Evolutionary conservation across 768 basidiomycete genomes (phyloP).

Genomic region (Rhodotorula kratochvilovae): DNA sequence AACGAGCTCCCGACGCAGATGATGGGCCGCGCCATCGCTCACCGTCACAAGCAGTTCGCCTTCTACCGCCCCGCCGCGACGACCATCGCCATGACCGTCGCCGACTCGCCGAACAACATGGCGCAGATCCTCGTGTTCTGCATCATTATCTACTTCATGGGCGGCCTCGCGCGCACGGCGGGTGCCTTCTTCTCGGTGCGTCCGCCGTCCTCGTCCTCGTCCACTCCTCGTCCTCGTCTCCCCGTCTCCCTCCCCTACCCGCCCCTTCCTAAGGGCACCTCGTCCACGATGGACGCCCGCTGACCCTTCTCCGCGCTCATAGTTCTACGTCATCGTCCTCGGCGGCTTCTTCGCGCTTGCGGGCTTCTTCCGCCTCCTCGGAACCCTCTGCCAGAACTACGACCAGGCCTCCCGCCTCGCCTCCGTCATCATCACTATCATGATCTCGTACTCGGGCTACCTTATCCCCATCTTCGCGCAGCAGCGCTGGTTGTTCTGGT

Average conservation of each 20-base stretch:
- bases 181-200: conserved; percentile 56
- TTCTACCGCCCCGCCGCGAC: conserved; percentile 52
- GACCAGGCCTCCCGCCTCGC: conserved; percentile 59
- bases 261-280: too few relatives aligned
- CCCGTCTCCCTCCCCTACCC: background rate
- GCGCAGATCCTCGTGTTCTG: conserved; percentile 45
- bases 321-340: conserved; percentile 52
- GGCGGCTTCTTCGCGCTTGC: conserved; percentile 67
- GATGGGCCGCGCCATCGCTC: conserved; percentile 65
- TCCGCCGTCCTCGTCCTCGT: background rate
- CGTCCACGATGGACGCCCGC: too few relatives aligned
- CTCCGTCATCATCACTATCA: conserved; percentile 69
- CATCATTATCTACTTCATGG: conserved; percentile 51
- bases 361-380: conserved; percentile 70
- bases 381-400: conserved; percentile 57
- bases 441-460: conserved; percentile 54
- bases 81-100: conserved; percentile 46
- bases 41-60: conserved; percentile 50
- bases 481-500: conserved; percentile 74
- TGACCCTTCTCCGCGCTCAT: background rate
- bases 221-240: conserved; percentile 13
- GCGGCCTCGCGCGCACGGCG: conserved; percentile 46
- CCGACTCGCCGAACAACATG: conserved; percentile 49
- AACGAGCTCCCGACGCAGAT: conserved; percentile 58
- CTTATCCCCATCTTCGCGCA: conserved; percentile 61